These are phyloP conservation scores for Ligustrum vulgare DNA, from an alignment of 257 asterid genomes.

Conservation along the genomic window DNA sequence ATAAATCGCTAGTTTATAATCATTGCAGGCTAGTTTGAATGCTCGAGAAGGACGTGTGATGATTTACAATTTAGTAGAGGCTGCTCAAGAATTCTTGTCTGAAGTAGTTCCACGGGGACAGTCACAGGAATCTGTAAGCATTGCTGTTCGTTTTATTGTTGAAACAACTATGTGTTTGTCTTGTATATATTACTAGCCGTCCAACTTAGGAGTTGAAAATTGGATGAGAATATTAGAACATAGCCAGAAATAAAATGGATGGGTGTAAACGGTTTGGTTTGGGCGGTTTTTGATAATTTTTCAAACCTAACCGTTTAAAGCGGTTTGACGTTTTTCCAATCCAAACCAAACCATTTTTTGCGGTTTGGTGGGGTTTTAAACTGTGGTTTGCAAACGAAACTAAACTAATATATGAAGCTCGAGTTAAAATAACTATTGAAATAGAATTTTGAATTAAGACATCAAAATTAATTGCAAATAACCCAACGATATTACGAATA, in stretches of 20 bases:
- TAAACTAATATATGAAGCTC: too few relatives aligned
- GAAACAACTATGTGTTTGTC: slow-evolving; percentile 5
- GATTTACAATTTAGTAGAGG: slow-evolving; percentile 96
- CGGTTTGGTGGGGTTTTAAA: too few relatives aligned
- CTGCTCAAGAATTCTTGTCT: slow-evolving; percentile 97
- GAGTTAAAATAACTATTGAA: too few relatives aligned
- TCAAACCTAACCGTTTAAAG: too few relatives aligned
- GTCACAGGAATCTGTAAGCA: slow-evolving; percentile 58
- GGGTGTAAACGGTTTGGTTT: too few relatives aligned
- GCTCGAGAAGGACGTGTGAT: slow-evolving; percentile 99
- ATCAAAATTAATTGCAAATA: too few relatives aligned
- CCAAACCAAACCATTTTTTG: too few relatives aligned
- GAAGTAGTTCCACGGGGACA: slow-evolving; percentile 71
- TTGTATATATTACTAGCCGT: background rate
- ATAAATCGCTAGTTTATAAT: slow-evolving; percentile 18
- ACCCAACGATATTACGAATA: too few relatives aligned
- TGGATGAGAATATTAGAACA: background rate
- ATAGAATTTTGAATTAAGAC: too few relatives aligned
- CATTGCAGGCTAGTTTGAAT: slow-evolving; percentile 78
- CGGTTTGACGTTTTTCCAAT: too few relatives aligned
- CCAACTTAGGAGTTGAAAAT: background rate
- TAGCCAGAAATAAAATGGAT: background rate
- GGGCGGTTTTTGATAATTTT: too few relatives aligned
- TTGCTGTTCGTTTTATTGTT: slow-evolving; percentile 17
- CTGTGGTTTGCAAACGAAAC: too few relatives aligned